phyloP scores from a whole-genome alignment of 2,329 filamentous ascomycete genomes.

The Fusarium sp. region DNA sequence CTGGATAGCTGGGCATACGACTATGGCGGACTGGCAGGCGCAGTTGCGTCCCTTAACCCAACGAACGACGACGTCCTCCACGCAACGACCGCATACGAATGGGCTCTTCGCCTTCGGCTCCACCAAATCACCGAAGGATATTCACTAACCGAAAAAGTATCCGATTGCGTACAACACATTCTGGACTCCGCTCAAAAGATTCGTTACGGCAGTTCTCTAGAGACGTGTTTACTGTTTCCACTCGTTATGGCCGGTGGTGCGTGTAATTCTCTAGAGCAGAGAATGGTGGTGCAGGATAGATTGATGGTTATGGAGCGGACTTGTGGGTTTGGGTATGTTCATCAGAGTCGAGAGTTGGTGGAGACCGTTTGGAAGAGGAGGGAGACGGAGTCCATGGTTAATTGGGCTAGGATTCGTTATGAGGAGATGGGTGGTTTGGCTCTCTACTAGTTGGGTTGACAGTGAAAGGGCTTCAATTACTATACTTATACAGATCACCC shows the following conservation, averaged over 20 bases:
- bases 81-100: conserved; percentile 12
- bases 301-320: conserved; percentile 14
- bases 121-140: conserved; percentile 20
- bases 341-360: conserved; percentile 15
- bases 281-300: conserved; percentile 9
- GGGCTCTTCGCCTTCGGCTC: conserved; percentile 9
- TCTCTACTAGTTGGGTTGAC: background rate
- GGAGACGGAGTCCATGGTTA: conserved; percentile 10
- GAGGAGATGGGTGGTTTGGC: conserved; percentile 17
- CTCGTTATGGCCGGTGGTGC: conserved; percentile 10
- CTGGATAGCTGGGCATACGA: conserved; percentile 14
- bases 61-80: conserved; percentile 6
- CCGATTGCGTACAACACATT: conserved; percentile 5
- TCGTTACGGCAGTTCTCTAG: background rate
- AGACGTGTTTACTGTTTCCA: conserved; percentile 7
- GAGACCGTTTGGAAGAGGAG: conserved; percentile 21
- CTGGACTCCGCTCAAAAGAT: background rate
- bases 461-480: background rate
- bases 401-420: conserved; percentile 16
- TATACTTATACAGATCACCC: background rate
- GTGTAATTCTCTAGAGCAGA: conserved; percentile 7
- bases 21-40: conserved; percentile 3
- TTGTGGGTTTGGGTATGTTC: conserved; percentile 7
- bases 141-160: background rate
- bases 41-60: background rate